Conservation (phyloP, 768 basidiomycete genomes). For the Rhodotorula paludigena region DNA sequence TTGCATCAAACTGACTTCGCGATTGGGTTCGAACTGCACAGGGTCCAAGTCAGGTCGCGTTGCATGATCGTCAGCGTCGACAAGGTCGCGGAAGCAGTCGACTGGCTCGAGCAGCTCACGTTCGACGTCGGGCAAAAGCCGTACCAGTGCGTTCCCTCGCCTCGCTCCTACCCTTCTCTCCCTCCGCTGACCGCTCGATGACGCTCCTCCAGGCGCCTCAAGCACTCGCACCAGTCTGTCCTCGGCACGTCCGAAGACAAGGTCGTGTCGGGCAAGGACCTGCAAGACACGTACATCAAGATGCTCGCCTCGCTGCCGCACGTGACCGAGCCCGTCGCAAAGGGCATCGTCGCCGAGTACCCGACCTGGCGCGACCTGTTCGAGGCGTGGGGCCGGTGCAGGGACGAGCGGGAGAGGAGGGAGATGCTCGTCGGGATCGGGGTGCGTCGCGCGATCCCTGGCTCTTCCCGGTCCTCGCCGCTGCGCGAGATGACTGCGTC, state of each 20-base stretch:
- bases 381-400: constrained; percentile 14
- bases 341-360: constrained; percentile 35
- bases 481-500: background rate
- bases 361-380: constrained; percentile 39
- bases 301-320: constrained; percentile 38
- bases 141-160: constrained; percentile 27
- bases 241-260: constrained; percentile 31
- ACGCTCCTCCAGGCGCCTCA: constrained; percentile 12
- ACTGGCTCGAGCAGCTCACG: constrained; percentile 38
- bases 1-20: background rate
- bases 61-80: constrained; percentile 35
- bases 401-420: constrained; percentile 13
- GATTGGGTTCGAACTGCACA: background rate
- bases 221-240: constrained; percentile 14
- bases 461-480: background rate
- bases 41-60: constrained; percentile 18
- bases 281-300: constrained; percentile 40
- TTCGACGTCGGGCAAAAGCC: constrained; percentile 34
- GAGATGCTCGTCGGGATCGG: constrained; percentile 33
- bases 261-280: constrained; percentile 29
- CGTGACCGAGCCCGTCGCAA: constrained; percentile 36
- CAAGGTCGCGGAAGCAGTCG: constrained; percentile 24
- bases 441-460: constrained; percentile 1
- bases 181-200: too few species aligned
- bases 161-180: background rate